Evolutionary conservation across 73 alveolate species (phyloP).

Genomic region (Loxodes magnus): DNA sequence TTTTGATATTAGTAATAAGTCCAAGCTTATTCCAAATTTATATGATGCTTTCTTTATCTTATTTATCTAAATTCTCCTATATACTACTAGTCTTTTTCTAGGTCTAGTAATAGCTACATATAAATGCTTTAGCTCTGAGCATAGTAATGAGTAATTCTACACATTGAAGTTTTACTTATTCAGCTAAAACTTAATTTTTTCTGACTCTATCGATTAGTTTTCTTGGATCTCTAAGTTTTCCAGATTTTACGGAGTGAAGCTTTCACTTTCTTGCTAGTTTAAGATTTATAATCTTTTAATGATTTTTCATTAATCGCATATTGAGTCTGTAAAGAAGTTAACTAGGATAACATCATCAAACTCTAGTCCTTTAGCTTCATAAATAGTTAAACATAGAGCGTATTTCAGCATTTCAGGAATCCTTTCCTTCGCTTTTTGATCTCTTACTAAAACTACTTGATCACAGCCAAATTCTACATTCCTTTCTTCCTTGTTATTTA

Average conservation of each 20-base stretch:
- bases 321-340: constrained; percentile 60
- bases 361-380: constrained; percentile 64
- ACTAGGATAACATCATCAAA: constrained; percentile 55
- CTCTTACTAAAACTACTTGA: constrained; percentile 58
- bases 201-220: background rate
- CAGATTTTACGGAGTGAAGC: background rate
- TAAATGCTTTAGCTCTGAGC: constrained; percentile 69
- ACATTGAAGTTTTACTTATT: constrained; percentile 3
- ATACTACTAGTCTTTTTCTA: constrained; percentile 58
- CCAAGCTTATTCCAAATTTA: constrained; percentile 2
- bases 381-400: constrained; percentile 56
- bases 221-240: constrained; percentile 1
- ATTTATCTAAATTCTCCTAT: constrained; percentile 31
- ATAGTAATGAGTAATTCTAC: constrained; percentile 22
- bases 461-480: constrained; percentile 53
- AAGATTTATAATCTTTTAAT: constrained; percentile 17
- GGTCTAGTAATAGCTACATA: constrained; percentile 85
- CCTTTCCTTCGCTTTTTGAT: constrained; percentile 40
- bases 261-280: background rate
- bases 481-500: constrained; percentile 2
- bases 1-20: background rate
- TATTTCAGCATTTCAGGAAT: constrained; percentile 37
- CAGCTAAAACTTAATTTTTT: too few species aligned
- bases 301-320: constrained; percentile 38
- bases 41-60: constrained; percentile 23